These are phyloP conservation scores for Emergomyces pasteurianus DNA, from an alignment of 2,329 filamentous ascomycete genomes.

Conservation along the genomic window DNA sequence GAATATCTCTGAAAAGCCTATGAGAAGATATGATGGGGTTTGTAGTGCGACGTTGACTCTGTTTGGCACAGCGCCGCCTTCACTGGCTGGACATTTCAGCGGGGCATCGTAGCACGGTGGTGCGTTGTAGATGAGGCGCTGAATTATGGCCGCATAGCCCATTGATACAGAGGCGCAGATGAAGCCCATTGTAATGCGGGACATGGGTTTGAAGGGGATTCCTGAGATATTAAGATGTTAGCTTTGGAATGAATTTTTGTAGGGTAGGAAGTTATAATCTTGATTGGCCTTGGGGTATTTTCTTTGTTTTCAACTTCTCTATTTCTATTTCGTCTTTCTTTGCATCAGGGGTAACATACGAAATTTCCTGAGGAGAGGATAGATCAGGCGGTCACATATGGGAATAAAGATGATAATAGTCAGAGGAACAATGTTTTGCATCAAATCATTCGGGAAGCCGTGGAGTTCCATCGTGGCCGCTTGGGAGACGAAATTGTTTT, in stretches of 20 bases:
- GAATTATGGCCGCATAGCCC: constrained; percentile 48
- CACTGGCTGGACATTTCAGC: constrained; percentile 20
- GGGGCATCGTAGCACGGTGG: constrained; percentile 40
- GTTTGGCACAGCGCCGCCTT: constrained; percentile 27
- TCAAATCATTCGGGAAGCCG: constrained; percentile 64
- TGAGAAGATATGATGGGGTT: constrained; percentile 33
- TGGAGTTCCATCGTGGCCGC: constrained; percentile 48
- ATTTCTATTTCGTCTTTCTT: not conserved
- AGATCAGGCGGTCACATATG: constrained; percentile 54
- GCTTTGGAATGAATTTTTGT: not conserved
- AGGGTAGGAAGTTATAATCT: not conserved
- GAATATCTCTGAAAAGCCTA: constrained; percentile 43
- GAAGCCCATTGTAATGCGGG: constrained; percentile 62
- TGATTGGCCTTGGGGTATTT: not conserved
- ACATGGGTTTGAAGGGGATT: constrained; percentile 61
- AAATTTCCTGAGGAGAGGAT: constrained; percentile 52
- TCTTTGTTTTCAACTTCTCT: not conserved
- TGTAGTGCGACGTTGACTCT: constrained; percentile 34
- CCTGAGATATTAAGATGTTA: constrained; percentile 19
- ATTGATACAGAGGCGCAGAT: constrained; percentile 50
- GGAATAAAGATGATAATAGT: constrained; percentile 65
- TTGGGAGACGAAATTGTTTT: constrained; percentile 56
- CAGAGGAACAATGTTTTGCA: constrained; percentile 65
- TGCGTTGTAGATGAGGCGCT: constrained; percentile 43
- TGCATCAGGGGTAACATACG: constrained; percentile 4